Base-by-base conservation (phyloP, 371 early-diverging fungal species). In the Syncephalastrum monosporum region DNA sequence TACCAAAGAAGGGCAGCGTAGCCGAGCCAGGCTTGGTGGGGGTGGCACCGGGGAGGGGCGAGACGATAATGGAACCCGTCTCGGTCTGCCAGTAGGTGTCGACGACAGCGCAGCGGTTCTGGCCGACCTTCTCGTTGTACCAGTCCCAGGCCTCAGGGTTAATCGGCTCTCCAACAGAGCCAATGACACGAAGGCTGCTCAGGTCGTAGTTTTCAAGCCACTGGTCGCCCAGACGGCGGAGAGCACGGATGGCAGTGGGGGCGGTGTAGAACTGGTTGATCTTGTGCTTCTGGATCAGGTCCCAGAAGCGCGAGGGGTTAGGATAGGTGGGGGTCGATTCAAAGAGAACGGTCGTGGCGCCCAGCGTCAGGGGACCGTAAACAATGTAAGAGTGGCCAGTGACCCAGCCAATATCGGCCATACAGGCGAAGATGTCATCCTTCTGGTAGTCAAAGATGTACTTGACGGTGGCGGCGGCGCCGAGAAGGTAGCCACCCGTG, bases 211-310 rank as follows among this genome's bases (percentile, higher is more conserved):
- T 79, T 54, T 88, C 80, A 38, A 95, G 84, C 82, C 84, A 83
- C 42, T 87, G 77, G 64, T 97, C 91, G 41, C 97, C 96, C 17
- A 91, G 68, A 21, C 93, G 86, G 54, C 93, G 86, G 45, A 99
- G 80, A 0, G 96, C 93, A 53, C 99, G 91, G 60, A 99, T 94
- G 43, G 97, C 96, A 8, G 99, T 99, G 23, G 99, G 99, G 1
- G 99, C 98, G 15, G 99, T 99, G 76, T 99, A 99, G 65, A 99
- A 92, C 68, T 98, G 98, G 10, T 98, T 98, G 64, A 99, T 80
- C 68, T 85, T 90, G 83, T 93, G 93, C 53, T 91, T 89, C 53
- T 90, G 93, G 23, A 96, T 85, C 47, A 89, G 57, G 48, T 90
- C 75, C 92, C 95, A 96, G 77, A 91, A 89, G 42, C 96, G 83